phyloP scores from a whole-genome alignment of 768 basidiomycete species.

The Mycena venus region DNA sequence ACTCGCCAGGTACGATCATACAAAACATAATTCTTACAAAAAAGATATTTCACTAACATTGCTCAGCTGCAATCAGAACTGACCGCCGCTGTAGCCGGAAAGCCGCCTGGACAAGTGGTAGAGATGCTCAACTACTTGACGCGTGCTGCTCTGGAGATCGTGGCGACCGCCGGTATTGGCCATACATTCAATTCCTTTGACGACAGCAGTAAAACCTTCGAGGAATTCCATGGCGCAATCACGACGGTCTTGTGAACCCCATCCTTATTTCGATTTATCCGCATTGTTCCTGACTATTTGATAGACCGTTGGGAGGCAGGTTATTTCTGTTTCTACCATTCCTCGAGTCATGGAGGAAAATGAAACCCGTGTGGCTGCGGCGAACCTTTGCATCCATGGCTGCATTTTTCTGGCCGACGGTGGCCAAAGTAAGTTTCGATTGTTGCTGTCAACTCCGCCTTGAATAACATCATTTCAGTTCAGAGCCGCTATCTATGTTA shows the following conservation, averaged over 20 bases:
- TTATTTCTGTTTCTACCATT: constrained; percentile 42
- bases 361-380: constrained; percentile 40
- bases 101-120: constrained; percentile 20
- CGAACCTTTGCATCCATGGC: constrained; percentile 29
- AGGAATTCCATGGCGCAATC: constrained; percentile 31
- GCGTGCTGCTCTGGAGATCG: constrained; percentile 38
- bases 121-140: constrained; percentile 37
- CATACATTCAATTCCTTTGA: constrained; percentile 33
- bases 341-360: constrained; percentile 39
- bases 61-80: constrained; percentile 12
- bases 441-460: no score
- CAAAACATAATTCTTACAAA: not conserved
- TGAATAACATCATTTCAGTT: constrained; percentile 37
- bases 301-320: constrained; percentile 40
- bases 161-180: constrained; percentile 40
- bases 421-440: constrained; percentile 27
- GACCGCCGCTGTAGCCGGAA: not conserved
- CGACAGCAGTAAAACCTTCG: constrained; percentile 19
- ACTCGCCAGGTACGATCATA: constrained; percentile 32
- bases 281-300: not conserved
- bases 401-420: constrained; percentile 40
- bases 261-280: not conserved
- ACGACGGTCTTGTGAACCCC: constrained; percentile 23
- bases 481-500: constrained; percentile 35
- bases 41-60: not conserved